Evolutionary conservation across 208 protist genomes (phyloP).

Genomic region (Trypanosoma melophagium): DNA sequence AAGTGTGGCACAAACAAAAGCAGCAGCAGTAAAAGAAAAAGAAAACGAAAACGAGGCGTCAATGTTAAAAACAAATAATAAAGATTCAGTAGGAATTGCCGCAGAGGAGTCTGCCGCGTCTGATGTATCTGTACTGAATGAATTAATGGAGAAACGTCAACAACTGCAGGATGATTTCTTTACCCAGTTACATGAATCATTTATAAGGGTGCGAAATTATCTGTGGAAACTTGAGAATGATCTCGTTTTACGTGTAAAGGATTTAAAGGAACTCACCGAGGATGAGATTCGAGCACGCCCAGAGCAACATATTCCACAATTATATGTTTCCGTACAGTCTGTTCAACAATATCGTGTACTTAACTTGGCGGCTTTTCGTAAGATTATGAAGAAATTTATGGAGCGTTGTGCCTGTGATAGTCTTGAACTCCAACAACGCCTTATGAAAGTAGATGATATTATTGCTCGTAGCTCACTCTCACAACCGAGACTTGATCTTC

Average conservation of each 20-base stretch:
- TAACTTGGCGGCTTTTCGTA: slow-evolving; percentile 73
- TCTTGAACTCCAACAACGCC: slow-evolving; percentile 57
- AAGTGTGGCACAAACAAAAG: neutral
- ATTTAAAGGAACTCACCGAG: slow-evolving; percentile 57
- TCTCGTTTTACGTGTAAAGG: slow-evolving; percentile 32
- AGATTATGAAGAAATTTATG: slow-evolving; percentile 81
- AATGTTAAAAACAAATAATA: neutral
- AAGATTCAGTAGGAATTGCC: neutral
- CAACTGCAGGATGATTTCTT: slow-evolving; percentile 63
- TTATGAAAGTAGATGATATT: slow-evolving; percentile 46
- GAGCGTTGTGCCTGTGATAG: slow-evolving; percentile 75
- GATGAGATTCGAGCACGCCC: slow-evolving; percentile 50
- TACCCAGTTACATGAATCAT: slow-evolving; percentile 52
- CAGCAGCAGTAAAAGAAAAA: neutral
- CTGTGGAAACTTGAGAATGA: slow-evolving; percentile 49
- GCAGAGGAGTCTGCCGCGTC: too few relatives aligned
- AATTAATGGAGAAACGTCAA: slow-evolving; percentile 32
- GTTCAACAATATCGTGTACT: slow-evolving; percentile 71
- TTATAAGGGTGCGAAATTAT: slow-evolving; percentile 59
- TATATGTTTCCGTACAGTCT: slow-evolving; percentile 66
- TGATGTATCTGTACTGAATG: slow-evolving; percentile 13
- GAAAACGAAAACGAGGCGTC: neutral
- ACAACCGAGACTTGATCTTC: slow-evolving; percentile 59
- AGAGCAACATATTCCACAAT: slow-evolving; percentile 51
- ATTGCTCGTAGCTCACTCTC: slow-evolving; percentile 53